phyloP scores from a whole-genome alignment of 345 rosid genomes.

The Excoecaria cochinchinensis region DNA sequence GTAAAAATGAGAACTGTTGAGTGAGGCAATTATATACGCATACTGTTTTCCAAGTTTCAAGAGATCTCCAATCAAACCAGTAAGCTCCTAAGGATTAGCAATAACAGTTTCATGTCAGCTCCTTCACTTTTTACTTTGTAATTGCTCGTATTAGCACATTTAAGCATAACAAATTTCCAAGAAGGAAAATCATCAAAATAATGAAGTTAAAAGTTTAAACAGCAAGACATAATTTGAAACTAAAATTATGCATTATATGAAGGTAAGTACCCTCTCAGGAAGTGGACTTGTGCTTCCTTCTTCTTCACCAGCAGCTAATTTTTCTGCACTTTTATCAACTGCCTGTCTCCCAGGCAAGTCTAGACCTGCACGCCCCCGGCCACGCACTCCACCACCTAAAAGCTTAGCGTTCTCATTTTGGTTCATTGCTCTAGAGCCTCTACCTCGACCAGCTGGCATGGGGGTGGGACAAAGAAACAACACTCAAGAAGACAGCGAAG shows the following conservation, averaged over 20 bases:
- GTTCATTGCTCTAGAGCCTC: conserved; percentile 42
- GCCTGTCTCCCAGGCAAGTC: conserved; percentile 37
- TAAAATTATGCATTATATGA: background rate
- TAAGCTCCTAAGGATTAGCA: background rate
- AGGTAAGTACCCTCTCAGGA: conserved; percentile 43
- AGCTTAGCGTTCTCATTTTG: conserved; percentile 34
- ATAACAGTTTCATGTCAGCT: background rate
- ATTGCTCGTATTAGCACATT: background rate
- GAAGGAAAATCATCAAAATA: background rate
- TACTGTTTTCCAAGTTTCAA: background rate
- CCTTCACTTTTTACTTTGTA: background rate
- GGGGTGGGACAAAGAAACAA: conserved; percentile 17
- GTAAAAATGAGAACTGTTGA: background rate
- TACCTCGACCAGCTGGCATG: conserved; percentile 41
- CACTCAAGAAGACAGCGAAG: conserved; percentile 10
- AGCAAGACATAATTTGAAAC: background rate
- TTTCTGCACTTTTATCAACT: conserved; percentile 42
- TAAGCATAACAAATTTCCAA: background rate
- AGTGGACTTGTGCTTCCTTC: conserved; percentile 42
- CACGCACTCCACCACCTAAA: conserved; percentile 29
- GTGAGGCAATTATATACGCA: background rate
- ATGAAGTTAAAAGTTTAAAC: background rate
- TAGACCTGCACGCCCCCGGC: conserved; percentile 28
- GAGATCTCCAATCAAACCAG: background rate
- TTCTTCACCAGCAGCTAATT: conserved; percentile 33